Evolutionary conservation across 306 rosid species (phyloP), one percentile per base, ranked within the genome.

Genomic region (Glycine tomentella): DNA sequence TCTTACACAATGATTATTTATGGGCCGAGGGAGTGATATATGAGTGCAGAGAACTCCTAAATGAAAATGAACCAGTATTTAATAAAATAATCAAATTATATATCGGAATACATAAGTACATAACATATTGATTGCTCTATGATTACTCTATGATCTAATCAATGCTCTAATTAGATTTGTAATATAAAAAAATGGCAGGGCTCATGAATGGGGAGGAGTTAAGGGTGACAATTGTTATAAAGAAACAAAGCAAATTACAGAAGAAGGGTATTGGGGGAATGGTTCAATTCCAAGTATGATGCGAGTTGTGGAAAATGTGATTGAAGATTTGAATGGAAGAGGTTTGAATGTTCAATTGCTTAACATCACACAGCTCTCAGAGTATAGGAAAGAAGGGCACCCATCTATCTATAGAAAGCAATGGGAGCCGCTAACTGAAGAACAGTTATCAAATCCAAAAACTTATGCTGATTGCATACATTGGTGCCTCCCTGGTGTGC

Each of bases 401-500:
- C 99, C 99, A 45, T 95, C 99, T 0, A 87, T 95, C 52, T 90
- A 90, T 25, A 88, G 97, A 83, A 95, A 91, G 84, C 97, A 95
- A 78, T 95, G 99, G 97, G 97, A 95, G 11, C 75, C 90, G 4
- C 74, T 89, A 45, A 91, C 89, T 0, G 73, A 81, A 67, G 74
- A 89, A 3, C 88, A 89, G 6, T 38, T 81, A 36, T 75, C 92
- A 40, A 67, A 92, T 46, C 97, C 97, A 16, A 89, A 84, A 17
- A 81, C 63, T 69, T 93, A 93, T 69, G 95, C 99, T 7, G 97
- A 95, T 86, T 95, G 99, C 81, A 90, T 89, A 6, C 97, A 95
- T 78, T 95, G 99, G 99, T 95, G 97, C 59, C 97, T 93, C 9
- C 97, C 97, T 52, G 99, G 99, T 20, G 90, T 93, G 3, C 92